Evolutionary conservation across 371 early-diverging fungal species (phyloP).

Genomic region (Batkoa obscura): DNA sequence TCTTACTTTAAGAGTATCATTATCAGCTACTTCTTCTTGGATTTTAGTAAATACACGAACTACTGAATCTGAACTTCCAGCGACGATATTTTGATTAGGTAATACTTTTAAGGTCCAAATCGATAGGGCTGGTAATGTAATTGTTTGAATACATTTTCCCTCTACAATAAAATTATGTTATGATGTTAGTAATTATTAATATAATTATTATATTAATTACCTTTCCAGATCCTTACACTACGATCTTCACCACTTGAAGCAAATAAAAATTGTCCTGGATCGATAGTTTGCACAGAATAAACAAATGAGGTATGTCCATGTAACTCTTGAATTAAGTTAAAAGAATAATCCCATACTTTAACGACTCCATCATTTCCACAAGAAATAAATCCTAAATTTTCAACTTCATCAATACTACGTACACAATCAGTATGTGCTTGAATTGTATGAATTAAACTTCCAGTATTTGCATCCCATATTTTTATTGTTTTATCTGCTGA

Average conservation of each 20-base stretch:
- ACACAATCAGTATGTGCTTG: slow-evolving; percentile 88
- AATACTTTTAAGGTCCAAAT: slow-evolving; percentile 74
- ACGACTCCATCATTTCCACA: slow-evolving; percentile 74
- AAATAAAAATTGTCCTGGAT: slow-evolving; percentile 22
- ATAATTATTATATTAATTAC: no score
- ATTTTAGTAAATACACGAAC: slow-evolving; percentile 63
- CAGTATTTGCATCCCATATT: slow-evolving; percentile 52
- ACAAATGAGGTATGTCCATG: slow-evolving; percentile 86
- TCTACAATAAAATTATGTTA: slow-evolving; percentile 15
- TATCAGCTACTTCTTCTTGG: slow-evolving; percentile 34
- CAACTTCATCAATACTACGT: slow-evolving; percentile 44
- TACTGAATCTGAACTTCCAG: slow-evolving; percentile 66
- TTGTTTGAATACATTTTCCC: slow-evolving; percentile 48
- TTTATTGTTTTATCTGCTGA: slow-evolving; percentile 90
- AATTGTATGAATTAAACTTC: slow-evolving; percentile 39
- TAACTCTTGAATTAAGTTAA: slow-evolving; percentile 54
- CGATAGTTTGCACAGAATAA: slow-evolving; percentile 59
- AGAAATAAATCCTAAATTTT: slow-evolving; percentile 56
- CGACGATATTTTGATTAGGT: slow-evolving; percentile 71
- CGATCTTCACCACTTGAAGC: slow-evolving; percentile 89
- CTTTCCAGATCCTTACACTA: slow-evolving; percentile 70
- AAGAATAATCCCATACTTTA: slow-evolving; percentile 59
- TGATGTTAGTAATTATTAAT: not conserved
- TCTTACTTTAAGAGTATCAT: slow-evolving; percentile 27
- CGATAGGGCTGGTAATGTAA: slow-evolving; percentile 71